Base-by-base conservation (phyloP, 2,329 filamentous ascomycete species). In the Parafenestella ontariensis region DNA sequence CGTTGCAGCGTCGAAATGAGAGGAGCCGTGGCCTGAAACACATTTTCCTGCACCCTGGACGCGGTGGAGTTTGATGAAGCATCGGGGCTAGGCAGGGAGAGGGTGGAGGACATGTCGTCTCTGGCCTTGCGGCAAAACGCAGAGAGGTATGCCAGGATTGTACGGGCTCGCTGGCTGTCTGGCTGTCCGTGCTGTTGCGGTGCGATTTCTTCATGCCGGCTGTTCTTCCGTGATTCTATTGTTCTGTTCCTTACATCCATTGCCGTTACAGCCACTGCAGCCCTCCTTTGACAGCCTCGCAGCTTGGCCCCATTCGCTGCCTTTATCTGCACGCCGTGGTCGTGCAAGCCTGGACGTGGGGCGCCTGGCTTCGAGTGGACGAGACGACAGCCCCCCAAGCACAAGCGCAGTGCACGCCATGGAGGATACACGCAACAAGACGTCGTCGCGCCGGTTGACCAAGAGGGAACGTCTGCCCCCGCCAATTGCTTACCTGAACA, bases 381-480 rank as follows among this genome's bases (percentile, higher is more conserved):
- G 29, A n/a, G 34, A 6, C 15, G 29, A n/a, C 39, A 13, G 33
- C 41, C 26, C 21, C 23, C 18, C 5, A 26, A 15, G 29, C n/a
- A n/a, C n/a, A n/a, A n/a, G 29, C 29, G 29, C 29, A 3, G 31
- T 34, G 31, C 31, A n/a, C 10, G 47, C 21, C 43, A 67, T 61
- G 56, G 59, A 65, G 46, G 61, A 64, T 7, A 56, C 53, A 17
- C 54, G 56, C 45, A 56, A 40, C 50, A 58, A 47, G 58, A 57
- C 56, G 50, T 49, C 59, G 28, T 40, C 56, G 11, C 49, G 55
- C 24, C 49, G 62, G 21, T 40, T 65, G 49, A 58, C 50, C 49
- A 68, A 66, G 51, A 59, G 59, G 47, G 57, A 58, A 26, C 55
- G 61, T 24, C 46, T 52, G 43, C 59, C 62, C 29, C 65, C 65